Conservation (phyloP, 129 eudicot species). For the Pittosporum tobira region DNA sequence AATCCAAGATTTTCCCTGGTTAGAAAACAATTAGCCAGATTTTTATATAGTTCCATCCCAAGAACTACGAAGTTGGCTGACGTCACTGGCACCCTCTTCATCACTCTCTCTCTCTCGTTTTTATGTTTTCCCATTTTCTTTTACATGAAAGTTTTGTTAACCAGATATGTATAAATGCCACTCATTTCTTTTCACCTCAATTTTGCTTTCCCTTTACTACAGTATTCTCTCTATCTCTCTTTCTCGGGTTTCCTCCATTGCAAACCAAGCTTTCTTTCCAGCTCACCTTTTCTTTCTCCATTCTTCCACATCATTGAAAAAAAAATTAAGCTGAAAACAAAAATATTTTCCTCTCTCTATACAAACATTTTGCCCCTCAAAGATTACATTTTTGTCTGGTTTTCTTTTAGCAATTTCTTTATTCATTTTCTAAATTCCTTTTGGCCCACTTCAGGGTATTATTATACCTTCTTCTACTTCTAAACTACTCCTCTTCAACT, state of each 20-base stretch:
- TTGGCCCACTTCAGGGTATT: slow-evolving; percentile 27
- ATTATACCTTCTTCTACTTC: slow-evolving; percentile 31
- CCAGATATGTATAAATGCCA: slow-evolving; percentile 7
- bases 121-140: no score
- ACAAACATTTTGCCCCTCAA: slow-evolving; percentile 9
- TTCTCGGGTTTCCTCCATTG: slow-evolving; percentile 30
- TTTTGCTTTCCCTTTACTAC: slow-evolving; percentile 23
- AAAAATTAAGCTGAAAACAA: slow-evolving; percentile 1
- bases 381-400: slow-evolving; percentile 27
- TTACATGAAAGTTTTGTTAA: no score
- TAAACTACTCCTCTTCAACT: slow-evolving; percentile 28
- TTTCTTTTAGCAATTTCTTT: slow-evolving; percentile 4
- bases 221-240: slow-evolving; percentile 10
- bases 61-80: no score
- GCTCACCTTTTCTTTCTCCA: slow-evolving; percentile 15
- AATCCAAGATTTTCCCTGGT: no score
- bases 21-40: no score
- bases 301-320: neutral
- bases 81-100: no score
- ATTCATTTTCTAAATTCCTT: slow-evolving; percentile 12
- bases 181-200: neutral
- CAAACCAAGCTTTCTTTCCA: slow-evolving; percentile 35
- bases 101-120: no score
- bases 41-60: no score
- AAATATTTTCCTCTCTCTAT: neutral